These are phyloP conservation scores for Kurtzmaniella fragi DNA, from an alignment of 805 yeast species.

Conservation along the genomic window DNA sequence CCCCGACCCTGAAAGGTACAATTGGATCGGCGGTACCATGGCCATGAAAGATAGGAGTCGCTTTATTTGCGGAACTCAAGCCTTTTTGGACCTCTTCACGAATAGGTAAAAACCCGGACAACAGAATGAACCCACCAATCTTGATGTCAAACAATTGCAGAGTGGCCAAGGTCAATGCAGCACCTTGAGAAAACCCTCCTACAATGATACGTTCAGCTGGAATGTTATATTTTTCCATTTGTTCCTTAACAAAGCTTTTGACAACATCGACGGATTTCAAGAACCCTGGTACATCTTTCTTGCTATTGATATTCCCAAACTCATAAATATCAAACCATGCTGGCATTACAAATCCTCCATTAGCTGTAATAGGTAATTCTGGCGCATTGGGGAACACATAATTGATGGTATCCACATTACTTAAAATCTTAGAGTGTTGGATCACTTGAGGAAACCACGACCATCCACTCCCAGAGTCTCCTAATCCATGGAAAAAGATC, in stretches of 20 bases:
- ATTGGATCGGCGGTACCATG: conserved; percentile 82
- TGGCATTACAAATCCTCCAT: conserved; percentile 65
- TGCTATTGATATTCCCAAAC: conserved; percentile 44
- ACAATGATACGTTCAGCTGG: conserved; percentile 66
- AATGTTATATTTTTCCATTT: conserved; percentile 46
- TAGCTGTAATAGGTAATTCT: conserved; percentile 57
- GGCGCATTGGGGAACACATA: conserved; percentile 95
- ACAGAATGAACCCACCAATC: conserved; percentile 70
- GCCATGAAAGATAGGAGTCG: conserved; percentile 80
- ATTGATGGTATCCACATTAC: conserved; percentile 45
- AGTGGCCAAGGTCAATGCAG: conserved; percentile 67
- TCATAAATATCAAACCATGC: conserved; percentile 81
- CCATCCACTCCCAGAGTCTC: conserved; percentile 92
- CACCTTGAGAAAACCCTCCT: conserved; percentile 97
- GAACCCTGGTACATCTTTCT: conserved; percentile 52
- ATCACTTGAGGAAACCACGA: conserved; percentile 68
- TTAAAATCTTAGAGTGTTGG: conserved; percentile 36
- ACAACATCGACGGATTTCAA: conserved; percentile 44
- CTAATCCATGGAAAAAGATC: conserved; percentile 84
- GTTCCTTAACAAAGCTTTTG: conserved; percentile 44
- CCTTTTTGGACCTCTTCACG: conserved; percentile 11
- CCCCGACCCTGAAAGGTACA: conserved; percentile 39
- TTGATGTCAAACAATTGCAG: conserved; percentile 50
- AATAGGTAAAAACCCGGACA: conserved; percentile 70
- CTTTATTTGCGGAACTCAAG: conserved; percentile 36